phyloP scores from a whole-genome alignment of 139 green algal species.

The Medakamo hakoo region DNA sequence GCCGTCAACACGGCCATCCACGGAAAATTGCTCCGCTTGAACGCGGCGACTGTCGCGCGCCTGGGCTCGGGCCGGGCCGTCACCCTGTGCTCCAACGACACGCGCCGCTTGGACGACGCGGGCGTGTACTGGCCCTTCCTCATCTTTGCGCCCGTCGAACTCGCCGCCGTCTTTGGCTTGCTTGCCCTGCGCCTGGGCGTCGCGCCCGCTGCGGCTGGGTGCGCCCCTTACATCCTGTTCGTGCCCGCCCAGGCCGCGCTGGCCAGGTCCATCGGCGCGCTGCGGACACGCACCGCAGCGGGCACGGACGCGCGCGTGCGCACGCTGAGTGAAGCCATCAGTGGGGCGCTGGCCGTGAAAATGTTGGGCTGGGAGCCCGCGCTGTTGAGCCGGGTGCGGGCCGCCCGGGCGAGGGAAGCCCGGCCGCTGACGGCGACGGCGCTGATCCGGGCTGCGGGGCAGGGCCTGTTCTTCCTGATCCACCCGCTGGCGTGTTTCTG shows the following conservation, averaged over 20 bases:
- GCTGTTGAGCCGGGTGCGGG: slow-evolving; percentile 19
- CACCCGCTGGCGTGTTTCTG: slow-evolving; percentile 32
- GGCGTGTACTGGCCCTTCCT: slow-evolving; percentile 48
- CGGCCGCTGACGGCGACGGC: slow-evolving; percentile 26
- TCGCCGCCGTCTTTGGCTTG: slow-evolving; percentile 48
- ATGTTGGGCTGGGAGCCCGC: slow-evolving; percentile 57
- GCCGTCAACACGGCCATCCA: slow-evolving; percentile 27
- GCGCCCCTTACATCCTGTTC: slow-evolving; percentile 35
- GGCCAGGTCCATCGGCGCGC: slow-evolving; percentile 30
- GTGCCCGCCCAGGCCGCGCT: slow-evolving; percentile 47
- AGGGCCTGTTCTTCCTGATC: slow-evolving; percentile 45
- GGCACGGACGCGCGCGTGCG: slow-evolving; percentile 65
- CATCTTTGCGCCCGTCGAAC: slow-evolving; percentile 27
- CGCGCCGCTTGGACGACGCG: slow-evolving; percentile 57
- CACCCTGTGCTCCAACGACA: slow-evolving; percentile 42
- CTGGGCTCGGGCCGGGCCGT: slow-evolving; percentile 27
- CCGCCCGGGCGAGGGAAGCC: slow-evolving; percentile 29
- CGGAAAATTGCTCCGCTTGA: slow-evolving; percentile 49
- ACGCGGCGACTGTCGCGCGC: slow-evolving; percentile 34
- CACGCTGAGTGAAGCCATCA: slow-evolving; percentile 34
- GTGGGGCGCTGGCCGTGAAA: slow-evolving; percentile 57
- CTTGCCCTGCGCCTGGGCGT: slow-evolving; percentile 48
- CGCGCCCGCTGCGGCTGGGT: slow-evolving; percentile 38
- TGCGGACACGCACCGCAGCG: slow-evolving; percentile 21
- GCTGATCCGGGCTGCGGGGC: slow-evolving; percentile 47